Evolutionary conservation across 306 rosid species (phyloP), one percentile per base, ranked within the genome.

Genomic region (Cucurbita maxima): DNA sequence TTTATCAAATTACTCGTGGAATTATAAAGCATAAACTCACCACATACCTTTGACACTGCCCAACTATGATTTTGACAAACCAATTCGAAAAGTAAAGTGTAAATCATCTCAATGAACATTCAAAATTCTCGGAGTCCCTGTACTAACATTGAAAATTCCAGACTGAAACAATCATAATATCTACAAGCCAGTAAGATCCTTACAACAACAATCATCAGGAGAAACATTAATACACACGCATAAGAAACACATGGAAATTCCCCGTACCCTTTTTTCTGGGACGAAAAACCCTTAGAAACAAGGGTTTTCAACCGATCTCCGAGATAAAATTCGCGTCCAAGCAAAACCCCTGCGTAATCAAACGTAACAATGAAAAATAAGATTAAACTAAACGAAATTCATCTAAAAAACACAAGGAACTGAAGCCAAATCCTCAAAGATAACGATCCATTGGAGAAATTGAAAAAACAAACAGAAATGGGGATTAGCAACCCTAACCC

Each of bases 251-350:
- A 30, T 25, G 19, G 9, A 45, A 45, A 45, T 11, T n/a, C 10
- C 0, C 3, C 56, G 12, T 20, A 67, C 72, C 72, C 55, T 37
- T 67, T 45, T 41, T 16, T 25, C 14, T 63, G 71, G 71, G 71
- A 63, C 30, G 34, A n/a, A 63, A 41, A 67, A 67, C 72, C 72
- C 72, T 67, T 19, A 67, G 19, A 45, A 45, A 67, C 53, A 67
- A 67, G 72, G 55, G 72, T 25, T 43, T 11, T 44, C 16, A 45
- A 44, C 41, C 72, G 71, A 64, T 64, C 71, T 64, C 36, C 48
- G 41, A 41, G 71, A 64, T 64, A 7, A 43, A 64, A 64, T 16
- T 41, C 8, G 37, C 71, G 71, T 64, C 37, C 71, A 64, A 64
- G 25, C 71, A 64, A 64, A 64, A 16, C 53, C 71, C 44, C 71